Conservation (phyloP, 768 basidiomycete species). For the Macrolepiota albuminosa region DNA sequence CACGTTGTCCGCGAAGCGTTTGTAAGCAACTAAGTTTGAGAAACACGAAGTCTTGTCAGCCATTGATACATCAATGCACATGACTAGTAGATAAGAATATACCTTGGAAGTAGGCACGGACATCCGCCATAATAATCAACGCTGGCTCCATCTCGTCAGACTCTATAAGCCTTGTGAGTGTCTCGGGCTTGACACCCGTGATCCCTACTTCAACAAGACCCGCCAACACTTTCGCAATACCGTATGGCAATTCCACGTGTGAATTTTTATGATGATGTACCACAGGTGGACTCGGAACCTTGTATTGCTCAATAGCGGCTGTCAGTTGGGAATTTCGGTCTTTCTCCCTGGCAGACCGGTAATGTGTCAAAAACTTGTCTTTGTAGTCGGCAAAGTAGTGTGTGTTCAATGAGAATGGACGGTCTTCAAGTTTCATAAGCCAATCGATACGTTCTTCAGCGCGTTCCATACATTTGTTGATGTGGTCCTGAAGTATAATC, state of each 20-base stretch:
- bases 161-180: slow-evolving; percentile 47
- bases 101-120: slow-evolving; percentile 77
- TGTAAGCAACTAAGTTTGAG: slow-evolving; percentile 44
- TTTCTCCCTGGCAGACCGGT: slow-evolving; percentile 37
- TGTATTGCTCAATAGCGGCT: slow-evolving; percentile 21
- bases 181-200: slow-evolving; percentile 28
- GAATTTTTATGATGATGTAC: not conserved
- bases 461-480: slow-evolving; percentile 35
- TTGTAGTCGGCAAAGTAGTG: slow-evolving; percentile 42
- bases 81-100: not conserved
- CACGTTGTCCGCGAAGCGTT: slow-evolving; percentile 53
- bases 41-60: not conserved
- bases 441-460: slow-evolving; percentile 39
- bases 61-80: not conserved
- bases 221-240: slow-evolving; percentile 29
- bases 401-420: slow-evolving; percentile 44
- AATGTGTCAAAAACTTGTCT: slow-evolving; percentile 45
- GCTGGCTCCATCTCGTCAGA: slow-evolving; percentile 51
- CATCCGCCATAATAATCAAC: slow-evolving; percentile 63
- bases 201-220: slow-evolving; percentile 37
- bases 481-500: slow-evolving; percentile 45
- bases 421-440: slow-evolving; percentile 39
- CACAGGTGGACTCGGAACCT: not conserved
- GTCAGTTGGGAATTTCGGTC: slow-evolving; percentile 22
- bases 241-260: not conserved